These are phyloP conservation scores for Epichloe festucae DNA, from an alignment of 2,329 filamentous ascomycete genomes.

Conservation along the genomic window DNA sequence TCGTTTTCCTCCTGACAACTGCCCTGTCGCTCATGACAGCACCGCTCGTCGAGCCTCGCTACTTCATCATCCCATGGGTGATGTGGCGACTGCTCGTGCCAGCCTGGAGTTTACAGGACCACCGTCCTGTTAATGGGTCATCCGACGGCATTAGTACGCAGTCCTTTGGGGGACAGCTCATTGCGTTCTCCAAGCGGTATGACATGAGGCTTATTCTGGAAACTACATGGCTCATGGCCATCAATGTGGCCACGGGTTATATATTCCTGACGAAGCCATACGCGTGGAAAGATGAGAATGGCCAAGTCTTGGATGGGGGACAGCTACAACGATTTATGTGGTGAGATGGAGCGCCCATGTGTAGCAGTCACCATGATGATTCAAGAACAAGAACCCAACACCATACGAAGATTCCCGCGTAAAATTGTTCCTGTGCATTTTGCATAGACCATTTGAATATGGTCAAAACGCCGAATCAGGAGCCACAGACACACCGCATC, in stretches of 20 bases:
- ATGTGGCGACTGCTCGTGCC: slow-evolving; percentile 79
- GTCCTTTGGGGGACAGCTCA: not conserved
- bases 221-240: slow-evolving; percentile 52
- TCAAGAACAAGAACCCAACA: not conserved
- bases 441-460: not conserved
- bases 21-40: slow-evolving; percentile 72
- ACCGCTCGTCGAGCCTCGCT: slow-evolving; percentile 86
- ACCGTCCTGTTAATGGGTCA: slow-evolving; percentile 1
- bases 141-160: not conserved
- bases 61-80: slow-evolving; percentile 92
- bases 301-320: slow-evolving; percentile 35
- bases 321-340: slow-evolving; percentile 70
- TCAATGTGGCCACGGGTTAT: slow-evolving; percentile 56
- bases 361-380: too few relatives aligned
- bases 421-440: not conserved
- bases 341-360: slow-evolving; percentile 28
- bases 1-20: slow-evolving; percentile 55
- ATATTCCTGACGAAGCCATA: slow-evolving; percentile 59
- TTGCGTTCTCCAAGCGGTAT: slow-evolving; percentile 11
- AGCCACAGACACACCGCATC: not conserved
- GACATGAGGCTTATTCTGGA: slow-evolving; percentile 44
- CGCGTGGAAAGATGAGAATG: slow-evolving; percentile 45
- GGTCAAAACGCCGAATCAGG: not conserved
- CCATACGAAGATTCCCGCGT: not conserved
- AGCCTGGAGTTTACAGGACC: slow-evolving; percentile 22